Percentiles rank a stretch among this genome's conserved stretches.
These are phyloP conservation scores for Obelidium mucronatum DNA, from an alignment of 192 early-diverging fungal species.

Conservation along the genomic window DNA sequence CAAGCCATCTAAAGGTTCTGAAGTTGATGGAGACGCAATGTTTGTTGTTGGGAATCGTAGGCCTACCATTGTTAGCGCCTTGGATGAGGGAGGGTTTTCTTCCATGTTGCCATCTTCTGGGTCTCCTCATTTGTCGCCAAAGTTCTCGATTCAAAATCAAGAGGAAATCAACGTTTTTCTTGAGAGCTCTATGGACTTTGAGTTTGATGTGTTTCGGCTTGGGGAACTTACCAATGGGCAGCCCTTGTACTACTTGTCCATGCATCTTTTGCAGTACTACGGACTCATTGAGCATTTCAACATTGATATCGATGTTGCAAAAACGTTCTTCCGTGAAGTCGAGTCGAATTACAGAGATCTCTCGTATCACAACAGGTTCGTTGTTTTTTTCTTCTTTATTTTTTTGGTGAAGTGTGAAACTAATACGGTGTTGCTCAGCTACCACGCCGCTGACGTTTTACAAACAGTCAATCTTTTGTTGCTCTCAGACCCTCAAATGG, in stretches of 20 bases:
- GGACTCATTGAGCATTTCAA: conserved; percentile 55
- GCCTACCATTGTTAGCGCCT: background rate
- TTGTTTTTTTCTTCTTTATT: background rate
- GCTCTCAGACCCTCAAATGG: conserved; percentile 52
- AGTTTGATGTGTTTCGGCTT: conserved; percentile 63
- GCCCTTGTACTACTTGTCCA: conserved; percentile 56
- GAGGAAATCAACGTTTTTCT: conserved; percentile 46
- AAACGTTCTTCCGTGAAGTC: conserved; percentile 52
- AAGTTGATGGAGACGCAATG: conserved; percentile 29
- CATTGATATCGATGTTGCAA: conserved; percentile 44
- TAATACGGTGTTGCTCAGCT: conserved; percentile 29
- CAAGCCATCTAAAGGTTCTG: conserved; percentile 22
- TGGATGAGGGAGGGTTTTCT: background rate
- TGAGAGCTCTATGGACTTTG: conserved; percentile 39
- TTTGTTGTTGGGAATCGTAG: conserved; percentile 28
- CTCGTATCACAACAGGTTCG: conserved; percentile 62
- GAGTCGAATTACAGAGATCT: conserved; percentile 55
- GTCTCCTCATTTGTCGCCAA: background rate
- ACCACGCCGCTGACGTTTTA: conserved; percentile 66
- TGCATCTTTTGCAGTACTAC: conserved; percentile 55
- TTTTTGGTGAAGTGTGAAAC: background rate
- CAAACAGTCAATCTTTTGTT: conserved; percentile 63
- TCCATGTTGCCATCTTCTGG: background rate
- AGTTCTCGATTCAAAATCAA: conserved; percentile 38
- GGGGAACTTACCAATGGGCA: conserved; percentile 55